phyloP scores from a whole-genome alignment of 805 yeast genomes.

The Komagataella phaffii region DNA sequence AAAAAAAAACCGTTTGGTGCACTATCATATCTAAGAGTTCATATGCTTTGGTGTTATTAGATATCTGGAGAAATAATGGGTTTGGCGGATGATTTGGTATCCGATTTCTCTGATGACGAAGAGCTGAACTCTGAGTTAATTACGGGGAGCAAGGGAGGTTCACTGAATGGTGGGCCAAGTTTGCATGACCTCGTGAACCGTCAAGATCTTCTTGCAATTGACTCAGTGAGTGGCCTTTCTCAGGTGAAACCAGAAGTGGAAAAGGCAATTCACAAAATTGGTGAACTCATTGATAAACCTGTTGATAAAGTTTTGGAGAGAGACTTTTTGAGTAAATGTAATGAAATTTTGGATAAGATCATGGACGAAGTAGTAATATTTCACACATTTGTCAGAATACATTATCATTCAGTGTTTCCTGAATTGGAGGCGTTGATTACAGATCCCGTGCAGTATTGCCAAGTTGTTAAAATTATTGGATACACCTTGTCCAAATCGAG shows the following conservation, averaged over 20 bases:
- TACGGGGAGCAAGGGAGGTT: neutral
- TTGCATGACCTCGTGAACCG: neutral
- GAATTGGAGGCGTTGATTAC: conserved; percentile 55
- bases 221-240: conserved; percentile 11
- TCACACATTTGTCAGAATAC: conserved; percentile 32
- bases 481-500: conserved; percentile 14
- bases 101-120: conserved; percentile 25
- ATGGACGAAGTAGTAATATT: conserved; percentile 38
- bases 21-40: neutral
- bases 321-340: conserved; percentile 37
- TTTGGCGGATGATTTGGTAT: conserved; percentile 26
- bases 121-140: conserved; percentile 7
- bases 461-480: conserved; percentile 35
- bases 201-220: conserved; percentile 7
- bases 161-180: neutral
- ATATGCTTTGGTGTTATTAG: neutral
- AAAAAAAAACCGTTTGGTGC: neutral
- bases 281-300: conserved; percentile 14
- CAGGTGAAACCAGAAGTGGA: conserved; percentile 11
- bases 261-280: conserved; percentile 11
- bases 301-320: conserved; percentile 18
- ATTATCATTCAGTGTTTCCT: conserved; percentile 51
- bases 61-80: conserved; percentile 13
- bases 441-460: conserved; percentile 49
- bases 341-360: conserved; percentile 39